Percentiles rank a stretch among this genome's conserved stretches.
Conservation (phyloP, 441 rosid species). For the Erysimum pusillum region DNA sequence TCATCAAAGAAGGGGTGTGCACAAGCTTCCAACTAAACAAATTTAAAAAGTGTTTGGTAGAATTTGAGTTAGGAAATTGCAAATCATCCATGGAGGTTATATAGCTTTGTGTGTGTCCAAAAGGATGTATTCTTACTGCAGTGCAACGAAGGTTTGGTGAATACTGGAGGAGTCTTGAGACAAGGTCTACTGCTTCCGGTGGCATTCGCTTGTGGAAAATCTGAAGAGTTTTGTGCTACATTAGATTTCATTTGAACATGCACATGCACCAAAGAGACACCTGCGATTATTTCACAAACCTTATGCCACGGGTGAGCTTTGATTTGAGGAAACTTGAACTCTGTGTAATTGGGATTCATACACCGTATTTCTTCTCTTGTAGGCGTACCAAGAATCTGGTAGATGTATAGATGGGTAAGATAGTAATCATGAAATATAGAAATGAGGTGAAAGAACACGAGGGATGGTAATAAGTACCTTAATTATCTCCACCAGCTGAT, state of each 20-base stretch:
- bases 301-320: slow-evolving; percentile 99
- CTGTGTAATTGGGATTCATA: slow-evolving; percentile 97
- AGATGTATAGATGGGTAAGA: slow-evolving; percentile 25
- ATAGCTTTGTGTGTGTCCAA: not conserved
- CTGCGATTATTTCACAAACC: slow-evolving; percentile 49
- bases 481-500: slow-evolving; percentile 90
- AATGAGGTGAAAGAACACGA: slow-evolving; percentile 23
- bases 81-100: slow-evolving; percentile 4
- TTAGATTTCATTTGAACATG: slow-evolving; percentile 35
- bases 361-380: slow-evolving; percentile 92
- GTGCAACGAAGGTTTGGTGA: slow-evolving; percentile 56
- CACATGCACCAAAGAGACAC: slow-evolving; percentile 12
- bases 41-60: not conserved
- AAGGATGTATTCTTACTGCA: slow-evolving; percentile 41
- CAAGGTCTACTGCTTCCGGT: slow-evolving; percentile 54
- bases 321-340: slow-evolving; percentile 90
- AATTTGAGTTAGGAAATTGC: not conserved
- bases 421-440: not conserved
- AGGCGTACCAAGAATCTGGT: slow-evolving; percentile 85
- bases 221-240: slow-evolving; percentile 33
- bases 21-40: slow-evolving; percentile 78
- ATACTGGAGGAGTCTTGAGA: slow-evolving; percentile 52
- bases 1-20: slow-evolving; percentile 83
- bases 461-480: slow-evolving; percentile 55
- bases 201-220: slow-evolving; percentile 54